These are phyloP conservation scores for Zygnema cylindricum DNA, from an alignment of 139 green algal genomes.

Conservation along the genomic window DNA sequence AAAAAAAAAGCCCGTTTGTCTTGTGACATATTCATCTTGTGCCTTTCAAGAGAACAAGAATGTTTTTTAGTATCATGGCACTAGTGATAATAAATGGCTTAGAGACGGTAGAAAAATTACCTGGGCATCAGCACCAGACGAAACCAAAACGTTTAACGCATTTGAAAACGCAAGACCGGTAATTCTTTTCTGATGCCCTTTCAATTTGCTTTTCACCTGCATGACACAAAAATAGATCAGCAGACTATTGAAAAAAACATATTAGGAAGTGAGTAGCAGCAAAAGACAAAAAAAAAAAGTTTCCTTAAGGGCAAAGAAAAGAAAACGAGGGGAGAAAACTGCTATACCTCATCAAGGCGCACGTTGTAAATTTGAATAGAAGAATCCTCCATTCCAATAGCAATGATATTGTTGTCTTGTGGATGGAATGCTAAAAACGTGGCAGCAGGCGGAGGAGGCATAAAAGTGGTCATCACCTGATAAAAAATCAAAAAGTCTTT, in stretches of 20 bases:
- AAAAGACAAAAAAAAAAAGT: not conserved
- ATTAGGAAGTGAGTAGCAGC: not conserved
- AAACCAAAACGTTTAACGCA: slow-evolving; percentile 55
- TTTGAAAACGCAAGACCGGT: slow-evolving; percentile 62
- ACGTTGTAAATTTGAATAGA: slow-evolving; percentile 66
- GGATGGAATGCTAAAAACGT: slow-evolving; percentile 63
- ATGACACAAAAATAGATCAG: no score
- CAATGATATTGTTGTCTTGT: slow-evolving; percentile 66
- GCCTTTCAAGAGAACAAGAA: no score
- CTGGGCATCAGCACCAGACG: slow-evolving; percentile 56
- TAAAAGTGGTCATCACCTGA: slow-evolving; percentile 65
- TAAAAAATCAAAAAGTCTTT: no score
- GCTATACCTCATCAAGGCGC: slow-evolving; percentile 52
- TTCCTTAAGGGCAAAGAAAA: no score
- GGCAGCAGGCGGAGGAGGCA: slow-evolving; percentile 58
- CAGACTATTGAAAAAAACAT: no score
- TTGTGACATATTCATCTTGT: not conserved
- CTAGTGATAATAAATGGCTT: no score
- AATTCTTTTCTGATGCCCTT: slow-evolving; percentile 55
- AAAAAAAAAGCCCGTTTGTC: not conserved
- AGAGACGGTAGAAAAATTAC: slow-evolving; percentile 23
- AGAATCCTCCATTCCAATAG: slow-evolving; percentile 64
- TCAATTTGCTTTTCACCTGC: slow-evolving; percentile 57
- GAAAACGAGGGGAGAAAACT: not conserved
- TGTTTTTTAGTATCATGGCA: no score